Conservation (phyloP, 2,329 filamentous ascomycete genomes). For the Macroventuria anomochaeta region DNA sequence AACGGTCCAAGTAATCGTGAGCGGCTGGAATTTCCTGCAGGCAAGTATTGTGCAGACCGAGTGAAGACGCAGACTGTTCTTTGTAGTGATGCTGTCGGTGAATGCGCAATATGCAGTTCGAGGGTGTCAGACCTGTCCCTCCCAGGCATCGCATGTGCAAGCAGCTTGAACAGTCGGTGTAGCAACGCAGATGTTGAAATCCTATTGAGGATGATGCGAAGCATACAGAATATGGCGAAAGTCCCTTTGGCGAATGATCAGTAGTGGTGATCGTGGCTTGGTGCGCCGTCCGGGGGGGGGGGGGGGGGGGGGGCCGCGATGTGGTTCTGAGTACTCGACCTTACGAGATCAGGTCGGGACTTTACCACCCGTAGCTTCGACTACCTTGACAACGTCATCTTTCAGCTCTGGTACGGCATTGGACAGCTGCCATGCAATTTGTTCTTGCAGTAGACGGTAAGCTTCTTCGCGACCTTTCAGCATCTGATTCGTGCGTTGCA, state of each 20-base stretch:
- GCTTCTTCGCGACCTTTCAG: constrained; percentile 67
- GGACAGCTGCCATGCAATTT: constrained; percentile 64
- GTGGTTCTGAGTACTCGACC: background rate
- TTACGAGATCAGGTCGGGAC: constrained; percentile 23
- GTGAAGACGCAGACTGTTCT: no score
- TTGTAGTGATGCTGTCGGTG: no score
- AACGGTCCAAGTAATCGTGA: background rate
- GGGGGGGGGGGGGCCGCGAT: no score
- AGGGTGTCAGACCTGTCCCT: no score
- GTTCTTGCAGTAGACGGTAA: constrained; percentile 64
- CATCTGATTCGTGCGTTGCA: constrained; percentile 68
- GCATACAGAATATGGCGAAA: no score
- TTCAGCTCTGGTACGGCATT: constrained; percentile 64
- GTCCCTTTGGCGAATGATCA: no score
- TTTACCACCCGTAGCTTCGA: constrained; percentile 55
- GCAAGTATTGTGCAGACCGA: no score
- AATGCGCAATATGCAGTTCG: no score
- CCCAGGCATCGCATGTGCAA: no score
- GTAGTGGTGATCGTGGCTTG: background rate
- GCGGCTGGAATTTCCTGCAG: background rate
- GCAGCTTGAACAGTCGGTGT: no score
- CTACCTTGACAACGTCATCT: constrained; percentile 59
- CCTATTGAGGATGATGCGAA: no score
- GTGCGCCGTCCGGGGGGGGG: background rate
- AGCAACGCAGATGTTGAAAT: no score